Base-by-base conservation (phyloP, 768 basidiomycete genomes). In the Naematelia aurantialba region DNA sequence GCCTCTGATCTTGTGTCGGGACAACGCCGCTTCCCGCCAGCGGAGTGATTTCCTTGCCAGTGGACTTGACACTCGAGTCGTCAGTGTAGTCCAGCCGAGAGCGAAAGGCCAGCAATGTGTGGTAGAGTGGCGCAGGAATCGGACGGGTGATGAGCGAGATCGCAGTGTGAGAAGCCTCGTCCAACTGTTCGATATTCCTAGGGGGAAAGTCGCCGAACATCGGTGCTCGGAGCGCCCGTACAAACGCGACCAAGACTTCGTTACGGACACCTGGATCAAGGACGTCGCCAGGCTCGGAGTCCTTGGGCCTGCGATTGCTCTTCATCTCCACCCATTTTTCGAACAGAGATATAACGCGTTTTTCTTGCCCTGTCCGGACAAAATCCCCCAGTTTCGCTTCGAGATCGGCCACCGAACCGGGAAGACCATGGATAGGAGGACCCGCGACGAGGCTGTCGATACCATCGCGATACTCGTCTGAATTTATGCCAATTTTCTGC, bases 131-230 rank as follows among this genome's bases (percentile, higher is more conserved):
- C 14, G 29, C n/a, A 17, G 59, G 55, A 14, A 46, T 45, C 17
- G 58, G 58, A 17, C 54, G 54, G 29, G 60, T 44, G n/a, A 56
- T 29, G 30, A 25, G 44, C 4, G 11, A 22, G 29, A 56, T 39
- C 34, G 34, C 34, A 39, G 34, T 17, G 8, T 39, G 34, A 39
- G 34, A 8, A 8, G 34, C 34, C 8, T 8, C 8, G 8, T 39
- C 34, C 8, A 39, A 17, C 34, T 39, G 34, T 8, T 39, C 34
- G 34, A 8, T 8, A 39, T 39, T 17, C 34, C 8, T 17, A 39
- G 34, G 34, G 8, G 34, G 34, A 17, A 39, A 17, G 8, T 39
- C 34, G 34, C 34, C 34, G 34, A 8, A 39, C 34, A 39, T 8
- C 17, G 34, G 34, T 8, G 34, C 8, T 17, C 34, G 34, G 17